Evolutionary conservation across 1,139 yeast species (phyloP).

Genomic region (Diutina pseudorugosa): DNA sequence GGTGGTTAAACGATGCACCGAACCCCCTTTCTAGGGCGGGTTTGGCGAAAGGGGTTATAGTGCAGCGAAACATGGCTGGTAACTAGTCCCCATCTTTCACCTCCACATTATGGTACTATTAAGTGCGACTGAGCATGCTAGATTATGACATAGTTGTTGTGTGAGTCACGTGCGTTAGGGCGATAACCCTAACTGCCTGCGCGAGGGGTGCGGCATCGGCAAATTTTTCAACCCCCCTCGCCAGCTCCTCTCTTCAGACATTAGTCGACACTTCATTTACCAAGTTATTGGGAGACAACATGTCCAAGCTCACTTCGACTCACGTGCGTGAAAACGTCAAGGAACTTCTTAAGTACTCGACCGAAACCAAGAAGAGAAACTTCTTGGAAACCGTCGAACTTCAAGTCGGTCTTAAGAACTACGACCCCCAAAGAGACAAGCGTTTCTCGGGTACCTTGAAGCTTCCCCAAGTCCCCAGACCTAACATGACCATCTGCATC

Average conservation of each 20-base stretch:
- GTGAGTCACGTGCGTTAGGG: background rate
- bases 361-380: conserved; percentile 99
- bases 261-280: conserved; percentile 24
- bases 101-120: too few species aligned
- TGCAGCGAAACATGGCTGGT: background rate
- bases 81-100: too few species aligned
- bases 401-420: conserved; percentile 99
- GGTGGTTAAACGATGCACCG: background rate
- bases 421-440: conserved; percentile 99
- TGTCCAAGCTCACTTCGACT: conserved; percentile 90
- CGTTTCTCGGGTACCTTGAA: conserved; percentile 99
- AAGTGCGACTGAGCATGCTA: too few species aligned
- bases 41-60: background rate
- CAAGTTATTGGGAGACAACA: conserved; percentile 65
- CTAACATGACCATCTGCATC: conserved; percentile 99
- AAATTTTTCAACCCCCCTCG: background rate
- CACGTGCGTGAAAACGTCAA: conserved; percentile 97
- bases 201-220: background rate
- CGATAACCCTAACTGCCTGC: background rate
- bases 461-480: conserved; percentile 99
- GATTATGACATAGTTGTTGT: background rate
- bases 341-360: conserved; percentile 82
- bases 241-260: background rate
- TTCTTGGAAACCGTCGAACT: conserved; percentile 99
- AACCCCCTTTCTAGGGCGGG: too few species aligned